Base-by-base conservation (phyloP, 164 flowering plant species). In the Annona squamosa region DNA sequence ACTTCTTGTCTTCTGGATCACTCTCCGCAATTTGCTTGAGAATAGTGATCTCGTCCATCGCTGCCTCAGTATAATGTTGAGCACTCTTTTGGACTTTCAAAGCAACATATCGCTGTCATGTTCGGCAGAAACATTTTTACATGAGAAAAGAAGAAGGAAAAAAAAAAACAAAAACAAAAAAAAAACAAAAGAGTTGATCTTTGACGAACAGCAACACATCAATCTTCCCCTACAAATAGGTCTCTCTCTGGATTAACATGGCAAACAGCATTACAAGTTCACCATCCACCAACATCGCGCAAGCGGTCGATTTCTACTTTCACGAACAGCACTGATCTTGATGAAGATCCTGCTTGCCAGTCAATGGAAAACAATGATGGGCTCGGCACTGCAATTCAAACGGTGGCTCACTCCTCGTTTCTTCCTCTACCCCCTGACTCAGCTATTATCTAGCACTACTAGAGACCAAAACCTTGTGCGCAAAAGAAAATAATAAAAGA, bases 1-100 rank as follows among this genome's bases (percentile, higher is more conserved):
- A 91, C 72, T 87, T 91, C 12, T 78, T 89, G 69, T 91, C 94
- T 41, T 85, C 92, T 7, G 88, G 88, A 79, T 94, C 98, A 41
- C 93, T 97, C 13, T 87, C 92, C 0, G 97, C 97, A 65, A 92
- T 84, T 82, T 91, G 97, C 69, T 86, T 88, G 46, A 93, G 88
- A 10, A 93, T 93, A 37, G 83, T 85, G 52, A 90, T 90, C 79
- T 90, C 94, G 77, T 90, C 91, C 90, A 90, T 84, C 19, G 91
- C 94, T 12, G 94, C 94, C 74, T 90, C 90, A 0, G 92, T 87
- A 74, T 88, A 90, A 68, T 88, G 94, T 70, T 87, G 86, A 13
- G 92, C 94, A 69, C 94, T 90, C 84, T 90, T 90, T 70, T 90
- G 92, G 48, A 90, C 86, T 82, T 90, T 90, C 78, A 90, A 74